phyloP scores from a whole-genome alignment of 2,329 filamentous ascomycete genomes.

The Colletotrichum shisoi region DNA sequence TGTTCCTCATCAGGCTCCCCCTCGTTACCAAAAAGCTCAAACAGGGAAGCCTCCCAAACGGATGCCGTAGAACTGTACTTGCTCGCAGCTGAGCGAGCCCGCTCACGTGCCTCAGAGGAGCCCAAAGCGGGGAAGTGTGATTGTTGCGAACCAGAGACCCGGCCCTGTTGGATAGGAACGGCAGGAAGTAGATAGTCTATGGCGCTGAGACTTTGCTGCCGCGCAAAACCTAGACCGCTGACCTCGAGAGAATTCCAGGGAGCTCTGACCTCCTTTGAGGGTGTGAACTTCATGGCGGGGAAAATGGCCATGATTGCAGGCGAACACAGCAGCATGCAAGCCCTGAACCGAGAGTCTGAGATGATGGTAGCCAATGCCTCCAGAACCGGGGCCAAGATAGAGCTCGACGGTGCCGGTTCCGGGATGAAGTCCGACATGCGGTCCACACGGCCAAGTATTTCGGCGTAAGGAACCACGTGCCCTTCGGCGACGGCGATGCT shows the following conservation, averaged over 20 bases:
- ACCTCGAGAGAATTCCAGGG: constrained; percentile 64
- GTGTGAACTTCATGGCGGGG: constrained; percentile 64
- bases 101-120: constrained; percentile 52
- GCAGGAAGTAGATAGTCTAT: constrained; percentile 72
- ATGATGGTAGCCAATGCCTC: constrained; percentile 81
- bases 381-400: constrained; percentile 73
- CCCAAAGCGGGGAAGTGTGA: constrained; percentile 64
- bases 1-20: constrained; percentile 62
- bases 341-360: constrained; percentile 78
- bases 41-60: constrained; percentile 48
- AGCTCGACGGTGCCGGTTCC: constrained; percentile 64
- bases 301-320: constrained; percentile 75
- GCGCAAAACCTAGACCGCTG: constrained; percentile 58
- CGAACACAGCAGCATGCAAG: constrained; percentile 73
- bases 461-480: constrained; percentile 72
- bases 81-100: constrained; percentile 42
- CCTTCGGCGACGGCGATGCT: constrained; percentile 73
- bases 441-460: constrained; percentile 61
- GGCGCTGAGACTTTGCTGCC: constrained; percentile 59
- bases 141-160: constrained; percentile 43
- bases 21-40: constrained; percentile 43
- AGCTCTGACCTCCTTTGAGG: constrained; percentile 57
- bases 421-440: constrained; percentile 67
- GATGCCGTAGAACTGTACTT: constrained; percentile 44
- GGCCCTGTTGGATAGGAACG: constrained; percentile 53